phyloP scores from a whole-genome alignment of 1,284 basidiomycete species.

The Cystobasidium pallidum region DNA sequence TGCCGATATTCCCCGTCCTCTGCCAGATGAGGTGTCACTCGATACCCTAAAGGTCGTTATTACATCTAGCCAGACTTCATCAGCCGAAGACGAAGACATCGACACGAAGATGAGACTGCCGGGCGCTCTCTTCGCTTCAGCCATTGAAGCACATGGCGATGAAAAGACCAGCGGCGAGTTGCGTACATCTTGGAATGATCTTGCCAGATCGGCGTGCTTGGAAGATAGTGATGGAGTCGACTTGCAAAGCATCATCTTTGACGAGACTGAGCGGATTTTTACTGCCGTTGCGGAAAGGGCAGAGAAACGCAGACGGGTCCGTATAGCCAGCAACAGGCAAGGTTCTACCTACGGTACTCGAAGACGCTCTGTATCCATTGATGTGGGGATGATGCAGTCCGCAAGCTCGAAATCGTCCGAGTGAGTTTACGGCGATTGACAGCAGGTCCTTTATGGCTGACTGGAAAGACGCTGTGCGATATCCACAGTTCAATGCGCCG shows the following conservation, averaged over 20 bases:
- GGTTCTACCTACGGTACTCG: slow-evolving; percentile 1
- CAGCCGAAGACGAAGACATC: background rate
- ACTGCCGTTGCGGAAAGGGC: slow-evolving; percentile 24
- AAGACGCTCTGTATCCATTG: slow-evolving; percentile 25
- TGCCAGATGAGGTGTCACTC: background rate
- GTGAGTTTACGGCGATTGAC: slow-evolving; percentile 10
- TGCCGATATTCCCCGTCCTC: background rate
- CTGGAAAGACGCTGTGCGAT: no score
- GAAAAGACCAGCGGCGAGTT: background rate
- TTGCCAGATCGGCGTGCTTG: background rate
- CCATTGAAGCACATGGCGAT: background rate
- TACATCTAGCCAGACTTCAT: background rate
- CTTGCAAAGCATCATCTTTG: slow-evolving; percentile 12
- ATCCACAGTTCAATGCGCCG: slow-evolving; percentile 2
- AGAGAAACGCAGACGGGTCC: slow-evolving; percentile 4
- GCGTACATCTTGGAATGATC: background rate
- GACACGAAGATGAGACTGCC: slow-evolving; percentile 11
- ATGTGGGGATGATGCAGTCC: slow-evolving; percentile 24
- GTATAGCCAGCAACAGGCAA: background rate
- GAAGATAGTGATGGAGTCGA: slow-evolving; percentile 15
- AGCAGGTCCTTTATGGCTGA: no score
- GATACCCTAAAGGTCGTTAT: background rate
- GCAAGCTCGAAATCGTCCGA: slow-evolving; percentile 9
- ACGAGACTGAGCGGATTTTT: slow-evolving; percentile 39
- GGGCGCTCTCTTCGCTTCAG: slow-evolving; percentile 11